Evolutionary conservation across 495 filamentous ascomycete genomes (phyloP).

Genomic region (Talaromyces nanjingensis): DNA sequence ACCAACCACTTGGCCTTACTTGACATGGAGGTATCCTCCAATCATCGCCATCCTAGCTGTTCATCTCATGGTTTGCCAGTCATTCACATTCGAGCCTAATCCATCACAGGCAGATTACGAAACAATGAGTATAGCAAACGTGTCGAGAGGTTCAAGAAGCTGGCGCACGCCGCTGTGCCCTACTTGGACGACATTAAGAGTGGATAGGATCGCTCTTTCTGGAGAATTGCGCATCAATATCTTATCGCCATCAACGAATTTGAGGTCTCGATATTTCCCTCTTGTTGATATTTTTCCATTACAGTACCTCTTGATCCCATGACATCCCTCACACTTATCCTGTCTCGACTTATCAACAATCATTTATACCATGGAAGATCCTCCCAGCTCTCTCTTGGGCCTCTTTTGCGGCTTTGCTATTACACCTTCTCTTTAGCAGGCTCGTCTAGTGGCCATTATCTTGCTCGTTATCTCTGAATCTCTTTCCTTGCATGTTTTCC

Average conservation of each 20-base stretch:
- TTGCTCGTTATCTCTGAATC: no score
- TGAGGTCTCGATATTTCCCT: background rate
- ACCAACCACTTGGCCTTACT: no score
- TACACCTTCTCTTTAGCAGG: no score
- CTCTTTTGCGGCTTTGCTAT: no score
- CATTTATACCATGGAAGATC: no score
- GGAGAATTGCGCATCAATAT: background rate
- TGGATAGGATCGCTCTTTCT: constrained; percentile 3
- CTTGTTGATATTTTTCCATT: no score
- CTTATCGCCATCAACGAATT: background rate
- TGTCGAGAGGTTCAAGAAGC: background rate
- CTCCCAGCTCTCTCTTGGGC: no score
- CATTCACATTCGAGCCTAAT: background rate
- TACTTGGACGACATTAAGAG: background rate
- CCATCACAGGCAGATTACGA: background rate
- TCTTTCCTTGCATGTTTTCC: no score
- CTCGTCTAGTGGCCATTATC: no score
- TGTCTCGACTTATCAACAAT: no score
- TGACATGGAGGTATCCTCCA: background rate
- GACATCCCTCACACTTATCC: no score
- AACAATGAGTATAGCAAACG: background rate
- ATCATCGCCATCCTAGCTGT: background rate
- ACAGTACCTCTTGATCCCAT: no score
- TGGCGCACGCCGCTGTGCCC: background rate
- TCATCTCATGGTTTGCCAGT: background rate